phyloP scores from a whole-genome alignment of 2,329 filamentous ascomycete species.

The Lachnellula willkommii region DNA sequence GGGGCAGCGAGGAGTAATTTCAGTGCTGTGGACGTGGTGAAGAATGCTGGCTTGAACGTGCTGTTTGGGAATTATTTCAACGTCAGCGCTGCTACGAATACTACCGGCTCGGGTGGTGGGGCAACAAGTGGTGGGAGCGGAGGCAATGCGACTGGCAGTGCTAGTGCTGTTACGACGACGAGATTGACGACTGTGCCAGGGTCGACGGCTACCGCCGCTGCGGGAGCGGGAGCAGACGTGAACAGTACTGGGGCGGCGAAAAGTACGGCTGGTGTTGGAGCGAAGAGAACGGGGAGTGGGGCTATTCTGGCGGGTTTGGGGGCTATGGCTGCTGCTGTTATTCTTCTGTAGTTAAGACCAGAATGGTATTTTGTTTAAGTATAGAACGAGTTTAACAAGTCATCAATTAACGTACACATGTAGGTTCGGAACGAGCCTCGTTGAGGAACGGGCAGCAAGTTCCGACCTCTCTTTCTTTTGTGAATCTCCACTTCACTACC shows the following conservation, averaged over 20 bases:
- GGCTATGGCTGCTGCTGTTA: slow-evolving; percentile 15
- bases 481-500: too few relatives aligned
- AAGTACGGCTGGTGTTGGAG: background rate
- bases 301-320: slow-evolving; percentile 15
- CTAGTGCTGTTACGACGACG: slow-evolving; percentile 1
- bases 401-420: background rate
- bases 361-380: background rate
- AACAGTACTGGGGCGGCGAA: background rate
- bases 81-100: slow-evolving; percentile 16
- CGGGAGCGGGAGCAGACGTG: background rate
- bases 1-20: slow-evolving; percentile 16
- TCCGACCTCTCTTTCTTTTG: too few relatives aligned
- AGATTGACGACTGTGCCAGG: background rate
- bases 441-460: too few relatives aligned
- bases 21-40: slow-evolving; percentile 16
- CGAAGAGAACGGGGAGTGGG: background rate
- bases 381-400: background rate
- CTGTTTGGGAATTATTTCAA: slow-evolving; percentile 23
- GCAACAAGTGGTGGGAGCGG: background rate
- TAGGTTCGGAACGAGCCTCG: background rate
- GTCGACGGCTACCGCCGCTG: background rate
- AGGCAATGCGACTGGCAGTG: background rate
- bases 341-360: slow-evolving; percentile 11
- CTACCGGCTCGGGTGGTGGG: background rate
- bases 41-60: slow-evolving; percentile 11